Evolutionary conservation across 2,329 filamentous ascomycete genomes (phyloP), one percentile per base, ranked within the genome.

Genomic region (Colletotrichum sp.): DNA sequence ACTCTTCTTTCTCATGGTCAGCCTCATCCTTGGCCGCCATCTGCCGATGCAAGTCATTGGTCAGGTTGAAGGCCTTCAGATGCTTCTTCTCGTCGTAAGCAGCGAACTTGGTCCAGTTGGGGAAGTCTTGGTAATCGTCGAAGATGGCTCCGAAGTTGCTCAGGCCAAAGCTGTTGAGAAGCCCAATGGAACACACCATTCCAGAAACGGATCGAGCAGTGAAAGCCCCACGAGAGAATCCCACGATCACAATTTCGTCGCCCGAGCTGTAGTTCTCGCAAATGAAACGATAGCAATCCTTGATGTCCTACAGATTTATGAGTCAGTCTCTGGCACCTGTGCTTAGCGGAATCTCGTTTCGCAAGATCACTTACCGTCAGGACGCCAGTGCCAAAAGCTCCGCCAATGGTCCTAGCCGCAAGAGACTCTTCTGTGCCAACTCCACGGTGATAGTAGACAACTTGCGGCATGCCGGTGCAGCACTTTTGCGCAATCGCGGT

Each of bases 361-460:
- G 2, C 0, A 8, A n/a, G 9, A 14, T 6, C 2, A 14, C 18
- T n/a, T 38, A 77, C 74, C 30, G 78, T 73, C 12, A 75, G 75
- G 14, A 82, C 72, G 6, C 81, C 81, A 4, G 77, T 73, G 5
- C 81, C 81, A 5, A 80, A 76, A 9, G 77, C 74, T 24, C 81
- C 80, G 32, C 80, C 80, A 2, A 79, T 73, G 3, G 74, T 71
- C 16, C 78, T 75, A 13, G 77, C 79, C 12, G 73, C 71, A 30
- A 76, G 77, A 28, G 77, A 78, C 18, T 77, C 77, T 24, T 77
- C 79, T 7, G 80, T 81, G 9, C 83, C 84, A 16, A 83, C 81
- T 8, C 84, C 84, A 7, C 83, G 80, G 28, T 85, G 82, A 70
- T 85, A 85, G 77, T 83, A 83, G 12, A 85, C 80, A 34, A 85